Evolutionary conservation across 306 rosid genomes (phyloP).

Genomic region (Casuarina glauca): DNA sequence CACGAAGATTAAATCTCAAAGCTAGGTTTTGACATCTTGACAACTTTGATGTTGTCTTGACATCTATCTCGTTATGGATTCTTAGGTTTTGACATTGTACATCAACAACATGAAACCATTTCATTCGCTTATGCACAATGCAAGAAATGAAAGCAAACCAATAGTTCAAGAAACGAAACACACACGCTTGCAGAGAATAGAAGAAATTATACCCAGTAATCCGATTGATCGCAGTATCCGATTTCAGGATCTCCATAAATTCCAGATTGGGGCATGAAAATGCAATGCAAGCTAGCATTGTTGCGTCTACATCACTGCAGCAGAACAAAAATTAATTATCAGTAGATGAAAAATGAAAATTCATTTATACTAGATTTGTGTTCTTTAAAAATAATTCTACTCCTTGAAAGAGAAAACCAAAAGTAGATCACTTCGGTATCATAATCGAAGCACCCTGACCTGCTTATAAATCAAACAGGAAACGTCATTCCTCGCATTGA

Average conservation of each 20-base stretch:
- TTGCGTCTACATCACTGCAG: constrained; percentile 87
- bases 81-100: not conserved
- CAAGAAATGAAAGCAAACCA: not conserved
- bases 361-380: not conserved
- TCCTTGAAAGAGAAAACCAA: not conserved
- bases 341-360: no score
- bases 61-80: no score
- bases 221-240: constrained; percentile 58
- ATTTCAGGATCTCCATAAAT: constrained; percentile 60
- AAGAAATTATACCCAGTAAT: constrained; percentile 68
- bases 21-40: no score
- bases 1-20: not conserved
- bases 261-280: constrained; percentile 93
- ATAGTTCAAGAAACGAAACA: not conserved
- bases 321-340: constrained; percentile 17
- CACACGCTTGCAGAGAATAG: not conserved
- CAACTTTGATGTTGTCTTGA: no score
- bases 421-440: not conserved
- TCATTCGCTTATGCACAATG: not conserved
- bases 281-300: constrained; percentile 91
- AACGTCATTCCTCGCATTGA: not conserved
- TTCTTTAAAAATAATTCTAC: not conserved
- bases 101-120: not conserved
- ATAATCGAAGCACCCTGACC: not conserved
- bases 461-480: constrained; percentile 19